phyloP scores from a whole-genome alignment of 2,329 filamentous ascomycete genomes.

The Colletotrichum agaves region DNA sequence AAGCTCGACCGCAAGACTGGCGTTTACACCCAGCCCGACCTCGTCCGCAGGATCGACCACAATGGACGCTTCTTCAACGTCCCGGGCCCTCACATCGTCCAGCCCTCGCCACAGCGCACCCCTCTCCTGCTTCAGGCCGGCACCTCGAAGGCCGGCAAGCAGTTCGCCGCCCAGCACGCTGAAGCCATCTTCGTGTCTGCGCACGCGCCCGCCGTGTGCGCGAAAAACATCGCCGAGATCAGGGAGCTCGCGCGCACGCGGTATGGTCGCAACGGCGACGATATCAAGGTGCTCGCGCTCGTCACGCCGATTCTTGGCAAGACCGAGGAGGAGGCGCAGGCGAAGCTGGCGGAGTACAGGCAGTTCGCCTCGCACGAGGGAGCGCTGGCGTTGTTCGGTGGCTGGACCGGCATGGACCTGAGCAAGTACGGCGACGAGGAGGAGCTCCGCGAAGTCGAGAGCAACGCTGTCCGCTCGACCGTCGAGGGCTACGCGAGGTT shows the following conservation, averaged over 20 bases:
- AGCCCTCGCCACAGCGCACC: slow-evolving; percentile 74
- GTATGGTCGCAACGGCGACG: slow-evolving; percentile 66
- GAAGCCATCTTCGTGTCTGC: slow-evolving; percentile 78
- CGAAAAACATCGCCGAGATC: slow-evolving; percentile 71
- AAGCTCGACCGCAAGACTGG: slow-evolving; percentile 66
- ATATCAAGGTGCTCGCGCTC: slow-evolving; percentile 75
- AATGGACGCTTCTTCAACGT: slow-evolving; percentile 71
- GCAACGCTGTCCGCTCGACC: slow-evolving; percentile 69
- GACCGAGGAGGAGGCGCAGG: slow-evolving; percentile 73
- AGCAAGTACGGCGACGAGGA: slow-evolving; percentile 72
- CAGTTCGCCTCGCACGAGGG: slow-evolving; percentile 71
- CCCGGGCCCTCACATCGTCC: slow-evolving; percentile 72
- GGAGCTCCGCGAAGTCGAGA: slow-evolving; percentile 70
- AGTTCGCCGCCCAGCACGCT: slow-evolving; percentile 75
- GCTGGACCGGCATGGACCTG: slow-evolving; percentile 73
- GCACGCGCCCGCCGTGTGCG: slow-evolving; percentile 70
- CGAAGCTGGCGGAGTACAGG: slow-evolving; percentile 70
- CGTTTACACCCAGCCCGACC: slow-evolving; percentile 62
- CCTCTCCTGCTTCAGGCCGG: slow-evolving; percentile 78
- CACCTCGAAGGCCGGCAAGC: slow-evolving; percentile 72
- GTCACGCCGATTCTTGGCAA: slow-evolving; percentile 72
- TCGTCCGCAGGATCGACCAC: slow-evolving; percentile 74
- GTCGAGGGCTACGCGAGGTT: slow-evolving; percentile 67
- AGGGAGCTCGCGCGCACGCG: slow-evolving; percentile 62
- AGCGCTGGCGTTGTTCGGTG: slow-evolving; percentile 76